A percentile compares a stretch with the other conserved stretches of the same genome.
Evolutionary conservation across 306 rosid species (phyloP).

Genomic region (Inga leiocalycina): DNA sequence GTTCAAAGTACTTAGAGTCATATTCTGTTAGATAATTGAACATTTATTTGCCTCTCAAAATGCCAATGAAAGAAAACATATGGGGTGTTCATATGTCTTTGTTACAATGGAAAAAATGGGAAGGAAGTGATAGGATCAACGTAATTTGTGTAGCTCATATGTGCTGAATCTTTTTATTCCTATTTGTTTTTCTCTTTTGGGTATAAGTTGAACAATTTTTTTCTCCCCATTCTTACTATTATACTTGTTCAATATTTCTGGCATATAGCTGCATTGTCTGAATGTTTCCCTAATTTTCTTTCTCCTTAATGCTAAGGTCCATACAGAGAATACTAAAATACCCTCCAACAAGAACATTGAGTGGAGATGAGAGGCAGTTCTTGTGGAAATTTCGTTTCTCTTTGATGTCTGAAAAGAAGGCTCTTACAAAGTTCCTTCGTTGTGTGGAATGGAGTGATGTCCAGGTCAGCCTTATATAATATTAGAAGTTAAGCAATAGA

Average conservation of each 20-base stretch:
- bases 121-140: neutral
- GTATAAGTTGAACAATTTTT: neutral
- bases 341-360: constrained; percentile 96
- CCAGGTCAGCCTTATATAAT: constrained; percentile 61
- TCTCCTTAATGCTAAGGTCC: constrained; percentile 56
- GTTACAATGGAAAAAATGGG: constrained; percentile 9
- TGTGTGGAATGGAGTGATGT: constrained; percentile 99
- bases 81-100: constrained; percentile 3
- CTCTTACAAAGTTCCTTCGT: constrained; percentile 94
- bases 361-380: constrained; percentile 97
- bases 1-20: constrained; percentile 14
- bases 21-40: constrained; percentile 16
- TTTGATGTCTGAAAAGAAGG: constrained; percentile 98
- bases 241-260: constrained; percentile 17
- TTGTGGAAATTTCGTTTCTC: constrained; percentile 99
- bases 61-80: neutral
- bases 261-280: neutral
- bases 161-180: neutral
- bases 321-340: constrained; percentile 87
- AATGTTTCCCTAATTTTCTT: constrained; percentile 33
- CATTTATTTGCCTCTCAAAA: constrained; percentile 12
- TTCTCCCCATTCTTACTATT: constrained; percentile 4
- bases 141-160: constrained; percentile 12
- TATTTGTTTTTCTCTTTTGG: neutral
- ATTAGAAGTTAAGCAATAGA: constrained; percentile 20